Evolutionary conservation across 176 grass and related monocot genomes (phyloP).

Genomic region (Musa schizocarpa): DNA sequence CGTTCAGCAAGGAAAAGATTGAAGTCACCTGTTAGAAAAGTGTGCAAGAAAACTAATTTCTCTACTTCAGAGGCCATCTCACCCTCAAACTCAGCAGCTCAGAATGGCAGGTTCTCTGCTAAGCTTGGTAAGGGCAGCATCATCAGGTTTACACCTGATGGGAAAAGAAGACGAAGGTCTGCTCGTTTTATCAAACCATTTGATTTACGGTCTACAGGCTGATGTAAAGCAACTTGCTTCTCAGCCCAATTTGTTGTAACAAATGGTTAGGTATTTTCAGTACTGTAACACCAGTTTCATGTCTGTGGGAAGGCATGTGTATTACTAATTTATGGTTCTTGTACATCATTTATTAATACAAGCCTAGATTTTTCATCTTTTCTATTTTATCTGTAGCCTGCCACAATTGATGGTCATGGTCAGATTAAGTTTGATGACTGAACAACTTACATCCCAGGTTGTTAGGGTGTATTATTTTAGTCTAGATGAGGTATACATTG

Average conservation of each 20-base stretch:
- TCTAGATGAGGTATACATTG: not conserved
- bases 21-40: conserved; percentile 49
- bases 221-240: not conserved
- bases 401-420: too few relatives aligned
- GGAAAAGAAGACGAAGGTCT: conserved; percentile 62
- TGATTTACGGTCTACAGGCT: conserved; percentile 14
- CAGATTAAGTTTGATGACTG: too few relatives aligned
- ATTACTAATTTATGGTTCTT: conserved; percentile 2
- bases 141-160: conserved; percentile 62
- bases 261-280: not conserved
- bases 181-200: conserved; percentile 14
- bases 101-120: conserved; percentile 42
- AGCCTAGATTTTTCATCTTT: not conserved
- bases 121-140: conserved; percentile 31
- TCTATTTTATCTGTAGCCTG: not conserved
- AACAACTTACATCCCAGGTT: too few relatives aligned
- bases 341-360: conserved; percentile 1
- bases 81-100: conserved; percentile 25
- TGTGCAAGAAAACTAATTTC: conserved; percentile 11
- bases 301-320: conserved; percentile 1
- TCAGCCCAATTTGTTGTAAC: not conserved
- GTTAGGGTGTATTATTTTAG: not conserved
- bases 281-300: not conserved
- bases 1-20: conserved; percentile 51
- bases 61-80: conserved; percentile 22